phyloP scores from a whole-genome alignment of 805 yeast species.

The Metschnikowia noctiluminum region DNA sequence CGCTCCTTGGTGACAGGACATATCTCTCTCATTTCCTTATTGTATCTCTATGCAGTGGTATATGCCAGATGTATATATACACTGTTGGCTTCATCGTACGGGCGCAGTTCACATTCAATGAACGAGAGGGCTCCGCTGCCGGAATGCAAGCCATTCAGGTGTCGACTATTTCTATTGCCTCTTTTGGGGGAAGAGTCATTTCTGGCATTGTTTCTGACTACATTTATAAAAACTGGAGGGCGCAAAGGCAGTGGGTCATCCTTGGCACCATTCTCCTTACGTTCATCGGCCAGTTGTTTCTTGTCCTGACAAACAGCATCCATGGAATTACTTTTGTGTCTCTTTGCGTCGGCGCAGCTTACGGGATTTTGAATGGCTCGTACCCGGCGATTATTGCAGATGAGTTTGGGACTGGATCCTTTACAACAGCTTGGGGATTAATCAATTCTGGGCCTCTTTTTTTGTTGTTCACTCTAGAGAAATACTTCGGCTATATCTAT shows the following conservation, averaged over 20 bases:
- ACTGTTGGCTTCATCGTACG: constrained; percentile 70
- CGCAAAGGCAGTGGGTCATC: constrained; percentile 68
- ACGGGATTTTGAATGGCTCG: constrained; percentile 70
- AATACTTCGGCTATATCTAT: constrained; percentile 53
- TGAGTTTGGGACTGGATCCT: constrained; percentile 60
- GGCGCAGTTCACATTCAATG: constrained; percentile 32
- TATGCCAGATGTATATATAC: constrained; percentile 71
- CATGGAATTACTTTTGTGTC: constrained; percentile 40
- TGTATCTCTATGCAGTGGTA: constrained; percentile 56
- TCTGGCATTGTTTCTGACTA: constrained; percentile 68
- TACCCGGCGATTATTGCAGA: constrained; percentile 78
- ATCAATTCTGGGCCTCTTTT: constrained; percentile 67
- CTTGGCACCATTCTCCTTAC: constrained; percentile 38
- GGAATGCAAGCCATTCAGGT: constrained; percentile 70
- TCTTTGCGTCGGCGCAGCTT: constrained; percentile 56
- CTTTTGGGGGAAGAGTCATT: constrained; percentile 60
- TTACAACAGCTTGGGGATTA: constrained; percentile 76
- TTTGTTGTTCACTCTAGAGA: constrained; percentile 51
- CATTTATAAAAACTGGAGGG: constrained; percentile 45
- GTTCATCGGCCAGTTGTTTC: constrained; percentile 37
- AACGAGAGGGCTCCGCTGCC: constrained; percentile 40
- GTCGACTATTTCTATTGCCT: constrained; percentile 59
- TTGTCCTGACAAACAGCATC: constrained; percentile 24
- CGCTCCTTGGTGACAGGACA: constrained; percentile 19
- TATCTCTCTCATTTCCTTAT: constrained; percentile 53